Percentiles rank a stretch among this genome's conserved stretches.
phyloP scores from a whole-genome alignment of 2,329 filamentous ascomycete genomes.

The Pseudogymnoascus sp. region DNA sequence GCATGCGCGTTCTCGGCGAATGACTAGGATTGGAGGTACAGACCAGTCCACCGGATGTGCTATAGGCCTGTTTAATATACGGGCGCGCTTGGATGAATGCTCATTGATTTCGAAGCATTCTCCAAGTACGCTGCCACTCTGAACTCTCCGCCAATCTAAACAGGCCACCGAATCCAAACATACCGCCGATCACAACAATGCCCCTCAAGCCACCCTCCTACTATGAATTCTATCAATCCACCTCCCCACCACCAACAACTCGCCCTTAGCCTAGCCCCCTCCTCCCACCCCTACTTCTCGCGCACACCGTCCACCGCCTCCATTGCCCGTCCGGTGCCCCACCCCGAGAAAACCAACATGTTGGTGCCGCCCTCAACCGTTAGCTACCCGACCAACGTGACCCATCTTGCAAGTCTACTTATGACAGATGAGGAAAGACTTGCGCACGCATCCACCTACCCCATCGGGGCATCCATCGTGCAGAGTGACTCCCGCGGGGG shows the following conservation, averaged over 20 bases:
- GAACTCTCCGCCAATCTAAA: background rate
- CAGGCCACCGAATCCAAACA: background rate
- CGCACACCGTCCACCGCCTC: background rate
- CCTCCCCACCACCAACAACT: background rate
- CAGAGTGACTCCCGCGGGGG: background rate
- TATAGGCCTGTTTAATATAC: constrained; percentile 1
- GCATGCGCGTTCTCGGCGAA: background rate
- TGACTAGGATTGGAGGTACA: background rate
- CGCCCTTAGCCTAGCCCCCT: background rate
- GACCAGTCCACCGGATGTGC: background rate
- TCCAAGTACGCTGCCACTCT: background rate
- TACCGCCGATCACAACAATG: background rate
- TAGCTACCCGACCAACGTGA: background rate
- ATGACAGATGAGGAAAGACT: background rate
- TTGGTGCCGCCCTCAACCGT: background rate
- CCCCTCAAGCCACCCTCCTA: background rate
- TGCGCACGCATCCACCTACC: background rate
- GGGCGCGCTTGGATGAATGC: background rate
- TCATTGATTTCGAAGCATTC: background rate
- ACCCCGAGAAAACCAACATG: constrained; percentile 3
- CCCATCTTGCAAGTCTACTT: background rate
- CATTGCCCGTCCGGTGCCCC: background rate
- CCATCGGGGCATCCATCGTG: background rate
- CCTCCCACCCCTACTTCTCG: background rate
- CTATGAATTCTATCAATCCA: background rate